Base-by-base conservation (phyloP, 441 rosid species). In the Flueggea neowawraea region DNA sequence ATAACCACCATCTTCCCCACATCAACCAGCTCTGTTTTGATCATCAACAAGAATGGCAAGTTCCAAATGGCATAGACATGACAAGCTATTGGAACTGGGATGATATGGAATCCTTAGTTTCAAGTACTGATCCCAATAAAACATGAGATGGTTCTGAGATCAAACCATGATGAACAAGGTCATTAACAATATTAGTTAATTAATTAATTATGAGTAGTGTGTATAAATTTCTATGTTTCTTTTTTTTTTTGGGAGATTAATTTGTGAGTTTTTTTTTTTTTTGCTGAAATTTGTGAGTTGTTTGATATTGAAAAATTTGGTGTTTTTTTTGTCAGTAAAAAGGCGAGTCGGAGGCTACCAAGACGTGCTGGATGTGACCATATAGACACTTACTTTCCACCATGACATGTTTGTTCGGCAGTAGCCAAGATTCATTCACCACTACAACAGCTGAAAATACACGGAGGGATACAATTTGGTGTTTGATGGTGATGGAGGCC, bases 71-170 rank as follows among this genome's bases (percentile, higher is more conserved):
- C 43, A 55, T 66, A 71, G 76, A 60, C 28, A 61, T 59, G 55
- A 10, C 63, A 48, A 70, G 56, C 22, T 73, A 58, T 70, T 84
- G 87, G 87, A 77, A 75, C 66, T 80, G 84, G 90, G 87, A 82
- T 47, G 87, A 84, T 12, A 69, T 80, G 14, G 82, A 82, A 43
- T 74, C 69, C 43, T 74, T 80, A 28, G 78, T 59, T 33, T 76
- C 87, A 15, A 55, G 73, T 22, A 60, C 73, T 55, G 79, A 82
- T 69, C 75, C 71, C 62, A 78, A 67, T 48, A 56, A 69, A 10
- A 72, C 85, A 8, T 84, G 90, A 87, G 82, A 76, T 68, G 82
- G 73, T 64, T 55, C 71, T 54, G 82, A 78, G 65, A 59, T 75
- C 70, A 82, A 84, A 67, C 89, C 87, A 22, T 82, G 76, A 74